Base-by-base conservation (phyloP, 495 filamentous ascomycete species). In the Penicillium cinerascens region DNA sequence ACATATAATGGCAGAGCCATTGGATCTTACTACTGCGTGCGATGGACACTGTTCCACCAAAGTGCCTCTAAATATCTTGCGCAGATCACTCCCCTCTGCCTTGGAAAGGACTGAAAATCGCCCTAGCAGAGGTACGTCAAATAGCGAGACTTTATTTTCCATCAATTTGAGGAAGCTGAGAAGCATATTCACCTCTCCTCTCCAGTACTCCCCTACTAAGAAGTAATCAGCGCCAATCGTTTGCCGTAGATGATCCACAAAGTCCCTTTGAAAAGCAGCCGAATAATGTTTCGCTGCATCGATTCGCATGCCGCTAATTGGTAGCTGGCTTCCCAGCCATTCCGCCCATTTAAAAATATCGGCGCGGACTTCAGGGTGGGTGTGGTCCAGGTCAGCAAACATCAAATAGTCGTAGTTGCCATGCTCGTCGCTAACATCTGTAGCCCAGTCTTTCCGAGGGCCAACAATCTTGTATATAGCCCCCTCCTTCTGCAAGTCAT, bases 371-470 rank as follows among this genome's bases (percentile, higher is more conserved):
- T 88, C 86, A 13, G 78, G 78, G 60, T 89, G 78, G 16, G 71
- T 68, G 62, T 87, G 84, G 66, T 89, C 86, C 38, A 90, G 41
- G 61, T 89, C 80, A 6, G 83, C 79, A 54, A 81, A 83, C 79
- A 84, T 82, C 55, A 89, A 69, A 56, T 84, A 89, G 62, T 89
- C 87, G 50, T 82, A 87, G 57, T 89, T 90, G 8, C 87, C 87
- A 52, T 86, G 79, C 58, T 86, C 82, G 18, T 70, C 64, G 59
- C 81, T 82, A 2, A 89, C 87, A 56, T 83, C 80, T 0, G 74
- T 59, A 1, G 84, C 80, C 86, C 86, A 91, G 8, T 71, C 74
- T 63, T 86, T 82, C 3, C 75, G 71, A 7, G 83, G 78, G 4
- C 81, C 84, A 6, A 78, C 56, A 26, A 85, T 82, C 64, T 84